Conservation (phyloP, 1,139 yeast species). For the Lodderomyces metapsilosis region DNA sequence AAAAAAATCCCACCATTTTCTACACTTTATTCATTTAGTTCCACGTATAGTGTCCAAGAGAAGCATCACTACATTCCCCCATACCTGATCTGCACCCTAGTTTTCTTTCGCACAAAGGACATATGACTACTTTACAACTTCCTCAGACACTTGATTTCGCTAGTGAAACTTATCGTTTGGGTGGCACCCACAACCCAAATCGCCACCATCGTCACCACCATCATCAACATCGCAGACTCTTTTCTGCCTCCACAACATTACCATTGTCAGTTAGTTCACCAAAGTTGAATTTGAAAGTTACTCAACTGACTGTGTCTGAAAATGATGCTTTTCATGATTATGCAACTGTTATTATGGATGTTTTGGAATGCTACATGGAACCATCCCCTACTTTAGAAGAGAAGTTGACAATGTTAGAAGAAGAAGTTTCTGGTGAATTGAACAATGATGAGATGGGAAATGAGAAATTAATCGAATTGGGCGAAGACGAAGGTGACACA, state of each 20-base stretch:
- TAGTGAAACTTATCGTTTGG: constrained; percentile 6
- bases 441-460: background rate
- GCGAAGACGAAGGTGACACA: background rate
- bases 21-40: too few relatives aligned
- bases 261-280: background rate
- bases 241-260: background rate
- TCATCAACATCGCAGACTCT: constrained; percentile 1
- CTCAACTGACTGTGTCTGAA: background rate
- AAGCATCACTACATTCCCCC: too few relatives aligned
- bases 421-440: background rate
- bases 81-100: too few relatives aligned
- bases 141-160: constrained; percentile 10
- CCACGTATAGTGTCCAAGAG: too few relatives aligned
- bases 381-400: constrained; percentile 4
- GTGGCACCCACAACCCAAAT: background rate
- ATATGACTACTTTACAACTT: constrained; percentile 6
- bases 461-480: constrained; percentile 3
- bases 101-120: too few relatives aligned
- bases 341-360: constrained; percentile 11
- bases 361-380: constrained; percentile 11
- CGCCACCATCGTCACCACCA: background rate
- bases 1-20: background rate
- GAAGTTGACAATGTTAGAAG: background rate
- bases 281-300: background rate
- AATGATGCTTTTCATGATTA: constrained; percentile 5